Base-by-base conservation (phyloP, 306 rosid species). In the Senna siamea region DNA sequence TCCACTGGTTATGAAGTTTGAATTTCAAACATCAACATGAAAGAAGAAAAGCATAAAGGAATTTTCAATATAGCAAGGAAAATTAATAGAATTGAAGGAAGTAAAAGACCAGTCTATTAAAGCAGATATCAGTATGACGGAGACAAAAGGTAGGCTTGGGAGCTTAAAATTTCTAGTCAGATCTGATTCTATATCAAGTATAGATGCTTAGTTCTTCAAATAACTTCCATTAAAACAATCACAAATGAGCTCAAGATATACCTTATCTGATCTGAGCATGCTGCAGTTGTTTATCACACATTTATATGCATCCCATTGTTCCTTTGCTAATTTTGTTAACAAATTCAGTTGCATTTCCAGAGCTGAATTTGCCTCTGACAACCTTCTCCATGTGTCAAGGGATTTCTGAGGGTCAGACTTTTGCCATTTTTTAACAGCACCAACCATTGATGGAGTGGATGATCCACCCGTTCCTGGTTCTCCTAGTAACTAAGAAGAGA, bases 391-490 rank as follows among this genome's bases (percentile, higher is more conserved):
- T 14, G 92, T 92, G 47, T 90, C 96, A 71, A 78, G 51, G 43
- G 96, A 84, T 77, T 82, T 86, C 67, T 84, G 80, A 80, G 96
- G 88, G 79, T 92, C 93, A 64, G 98, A 80, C 82, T 92, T 92
- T 76, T 88, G 98, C 99, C 99, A 94, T 78, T 88, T 92, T 78
- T 88, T 94, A 20, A 94, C 99, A 69, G 96, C 90, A 75, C 98
- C 97, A 51, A 94, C 98, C 99, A 94, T 94, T 48, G 99, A 94
- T 65, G 96, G 96, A 10, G 99, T 94, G 76, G 96, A 94, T 64
- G 98, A 94, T 66, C 99, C 99, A 68, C 99, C 99, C 38, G 76
- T 82, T 74, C 99, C 99, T 41, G 99, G 99, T 81, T 94, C 99
- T 77, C 99, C 99, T 63, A 94, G 89, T 79, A 92, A 70, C 99